Evolutionary conservation across 768 basidiomycete genomes (phyloP), one percentile per base, ranked within the genome.

Genomic region (Pleurotus tuoliensis): DNA sequence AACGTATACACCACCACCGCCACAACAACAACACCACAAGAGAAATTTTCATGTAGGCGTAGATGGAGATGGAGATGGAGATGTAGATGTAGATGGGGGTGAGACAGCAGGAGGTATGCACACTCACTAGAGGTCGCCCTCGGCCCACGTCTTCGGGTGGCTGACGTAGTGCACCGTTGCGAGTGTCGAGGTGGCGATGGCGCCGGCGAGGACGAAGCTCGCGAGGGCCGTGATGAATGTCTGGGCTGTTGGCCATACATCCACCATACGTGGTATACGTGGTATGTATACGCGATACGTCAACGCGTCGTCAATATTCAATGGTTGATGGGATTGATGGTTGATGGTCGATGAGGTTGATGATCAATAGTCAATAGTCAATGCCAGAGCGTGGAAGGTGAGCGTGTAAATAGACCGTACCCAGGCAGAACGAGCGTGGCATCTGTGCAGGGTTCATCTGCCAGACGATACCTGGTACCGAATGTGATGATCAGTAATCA

Each of bases 361-460:
- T 34, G 30, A 34, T 34, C 8, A 11, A 30, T 30, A 30, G 4
- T 34, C 30, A 34, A 34, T 11, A 34, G 30, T 34, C 30, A 11
- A 3, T 3, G 41, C 40, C 18, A 24, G 24, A 25, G 22, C 12
- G 46, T 39, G 12, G 27, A 38, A 44, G 37, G 20, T 41, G 5
- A 38, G 18, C 12, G 20, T 8, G 5, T 13, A 25, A 22, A 18
- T 1, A 39, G 15, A 57, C 39, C 3, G 45, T 49, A 83, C 84
- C 73, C 37, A 81, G 68, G 62, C 87, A 88, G 60, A 88, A 87
- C 25, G 64, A 60, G 37, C 64, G 69, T 7, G 85, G 82, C 84
- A 88, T 88, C 16, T 57, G 63, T 48, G 70, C 72, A 0, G 86
- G 83, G 60, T 83, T 72, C 86, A 88, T 87, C 50, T 69, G 66